Conservation (phyloP, 108 stramenopile species). For the Cyclotella sp. region DNA sequence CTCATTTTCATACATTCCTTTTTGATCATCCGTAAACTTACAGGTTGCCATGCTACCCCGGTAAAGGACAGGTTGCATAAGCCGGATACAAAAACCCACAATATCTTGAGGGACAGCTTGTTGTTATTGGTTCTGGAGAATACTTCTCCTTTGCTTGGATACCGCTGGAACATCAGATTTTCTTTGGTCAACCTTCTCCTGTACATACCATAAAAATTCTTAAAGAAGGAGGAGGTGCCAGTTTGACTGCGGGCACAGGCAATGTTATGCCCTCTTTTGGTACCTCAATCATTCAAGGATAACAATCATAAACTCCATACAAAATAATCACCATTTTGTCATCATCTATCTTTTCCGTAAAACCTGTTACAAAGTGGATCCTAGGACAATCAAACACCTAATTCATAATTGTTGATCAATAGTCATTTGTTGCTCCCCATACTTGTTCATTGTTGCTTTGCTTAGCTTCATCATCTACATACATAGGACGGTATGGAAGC, state of each 20-base stretch:
- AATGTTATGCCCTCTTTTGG: constrained; percentile 31
- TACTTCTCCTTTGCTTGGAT: constrained; percentile 89
- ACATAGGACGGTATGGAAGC: too few relatives aligned
- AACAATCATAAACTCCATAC: constrained; percentile 58
- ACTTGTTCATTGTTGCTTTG: constrained; percentile 45
- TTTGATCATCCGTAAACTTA: neutral
- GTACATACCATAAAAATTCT: constrained; percentile 61
- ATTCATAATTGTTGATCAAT: constrained; percentile 32
- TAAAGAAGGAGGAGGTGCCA: constrained; percentile 59
- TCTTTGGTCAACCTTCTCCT: constrained; percentile 83
- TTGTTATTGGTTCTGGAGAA: constrained; percentile 74
- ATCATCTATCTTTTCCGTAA: constrained; percentile 49
- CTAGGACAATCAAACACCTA: constrained; percentile 36
- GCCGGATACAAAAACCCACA: constrained; percentile 66
- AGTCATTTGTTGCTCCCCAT: constrained; percentile 31
- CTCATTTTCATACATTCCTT: too few relatives aligned
- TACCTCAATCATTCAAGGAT: constrained; percentile 55
- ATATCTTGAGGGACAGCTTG: constrained; percentile 83
- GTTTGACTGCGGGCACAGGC: constrained; percentile 42
- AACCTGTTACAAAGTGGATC: constrained; percentile 53
- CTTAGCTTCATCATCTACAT: constrained; percentile 1
- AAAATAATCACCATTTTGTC: constrained; percentile 42
- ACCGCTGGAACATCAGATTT: constrained; percentile 79
- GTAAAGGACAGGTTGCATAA: constrained; percentile 74
- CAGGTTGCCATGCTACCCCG: constrained; percentile 51